These are phyloP conservation scores for Diacronema lutheri DNA, from an alignment of 78 protist species.

Conservation along the genomic window DNA sequence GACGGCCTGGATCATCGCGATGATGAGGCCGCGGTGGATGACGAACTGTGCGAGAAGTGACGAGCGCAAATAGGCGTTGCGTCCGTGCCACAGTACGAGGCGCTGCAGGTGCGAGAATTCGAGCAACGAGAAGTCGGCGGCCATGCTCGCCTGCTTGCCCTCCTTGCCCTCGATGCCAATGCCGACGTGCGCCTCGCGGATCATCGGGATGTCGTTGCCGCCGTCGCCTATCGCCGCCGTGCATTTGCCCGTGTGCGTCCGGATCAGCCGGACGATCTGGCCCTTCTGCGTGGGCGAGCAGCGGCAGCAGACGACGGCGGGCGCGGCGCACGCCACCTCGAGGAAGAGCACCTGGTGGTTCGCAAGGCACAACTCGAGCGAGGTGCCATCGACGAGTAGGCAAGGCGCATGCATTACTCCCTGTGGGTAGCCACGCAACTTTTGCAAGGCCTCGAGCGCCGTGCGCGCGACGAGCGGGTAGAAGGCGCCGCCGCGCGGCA, in stretches of 20 bases:
- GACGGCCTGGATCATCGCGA: conserved; percentile 89
- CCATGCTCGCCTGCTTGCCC: conserved; percentile 95
- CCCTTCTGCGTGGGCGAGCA: conserved; percentile 95
- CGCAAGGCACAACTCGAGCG: conserved; percentile 72
- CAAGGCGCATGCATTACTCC: conserved; percentile 33
- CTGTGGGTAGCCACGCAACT: conserved; percentile 53
- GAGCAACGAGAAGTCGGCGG: conserved; percentile 92
- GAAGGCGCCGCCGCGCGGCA: conserved; percentile 62
- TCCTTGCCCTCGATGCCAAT: conserved; percentile 96
- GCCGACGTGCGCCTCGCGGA: conserved; percentile 97
- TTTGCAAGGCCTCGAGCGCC: conserved; percentile 44
- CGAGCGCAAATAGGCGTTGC: conserved; percentile 67
- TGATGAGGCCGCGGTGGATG: conserved; percentile 97
- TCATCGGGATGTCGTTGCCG: conserved; percentile 97
- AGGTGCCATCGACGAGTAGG: conserved; percentile 79
- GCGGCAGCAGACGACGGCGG: conserved; percentile 87
- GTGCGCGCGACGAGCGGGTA: conserved; percentile 43
- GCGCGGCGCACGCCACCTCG: conserved; percentile 67
- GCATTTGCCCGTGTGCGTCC: conserved; percentile 1
- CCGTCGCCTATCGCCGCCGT: conserved; percentile 96
- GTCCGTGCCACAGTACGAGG: conserved; percentile 89
- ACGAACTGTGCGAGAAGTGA: conserved; percentile 76
- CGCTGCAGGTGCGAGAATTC: conserved; percentile 77
- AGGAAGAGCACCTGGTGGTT: conserved; percentile 59
- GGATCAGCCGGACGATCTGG: conserved; percentile 36